phyloP scores from a whole-genome alignment of 2,329 filamentous ascomycete genomes.

The Talaromyces sp. region DNA sequence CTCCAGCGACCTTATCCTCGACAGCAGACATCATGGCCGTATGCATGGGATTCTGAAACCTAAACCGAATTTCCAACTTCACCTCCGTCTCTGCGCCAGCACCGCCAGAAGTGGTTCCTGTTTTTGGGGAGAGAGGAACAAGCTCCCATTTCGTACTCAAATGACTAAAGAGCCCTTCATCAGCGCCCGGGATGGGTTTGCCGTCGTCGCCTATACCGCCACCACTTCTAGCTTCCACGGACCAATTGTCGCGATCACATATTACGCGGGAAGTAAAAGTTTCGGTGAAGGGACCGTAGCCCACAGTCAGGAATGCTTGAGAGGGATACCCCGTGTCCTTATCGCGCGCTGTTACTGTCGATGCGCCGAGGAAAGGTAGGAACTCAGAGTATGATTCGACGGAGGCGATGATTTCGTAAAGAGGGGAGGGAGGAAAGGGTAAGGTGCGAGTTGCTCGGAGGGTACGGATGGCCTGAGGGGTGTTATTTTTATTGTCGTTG shows the following conservation, averaged over 20 bases:
- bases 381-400: conserved; percentile 79
- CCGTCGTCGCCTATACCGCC: conserved; percentile 54
- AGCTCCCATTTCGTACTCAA: conserved; percentile 45
- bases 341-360: conserved; percentile 73
- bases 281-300: conserved; percentile 80
- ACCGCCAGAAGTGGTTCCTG: conserved; percentile 31
- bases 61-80: conserved; percentile 70
- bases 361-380: conserved; percentile 83
- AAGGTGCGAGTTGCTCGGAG: conserved; percentile 72
- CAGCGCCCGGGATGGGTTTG: conserved; percentile 53
- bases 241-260: conserved; percentile 63
- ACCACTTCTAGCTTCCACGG: conserved; percentile 67
- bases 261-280: conserved; percentile 74
- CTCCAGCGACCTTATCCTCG: conserved; percentile 75
- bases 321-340: conserved; percentile 54
- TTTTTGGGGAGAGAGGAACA: conserved; percentile 26
- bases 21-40: conserved; percentile 74
- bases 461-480: conserved; percentile 53
- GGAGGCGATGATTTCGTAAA: conserved; percentile 86
- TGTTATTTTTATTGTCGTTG: conserved; percentile 23
- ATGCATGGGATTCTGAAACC: conserved; percentile 87
- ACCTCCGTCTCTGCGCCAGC: conserved; percentile 62
- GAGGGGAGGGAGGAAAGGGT: conserved; percentile 64
- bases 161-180: conserved; percentile 45
- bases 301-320: conserved; percentile 74